Percentiles rank a stretch among this genome's conserved stretches.
Evolutionary conservation across 495 filamentous ascomycete species (phyloP).

Genomic region (Trichoderma gamsii): DNA sequence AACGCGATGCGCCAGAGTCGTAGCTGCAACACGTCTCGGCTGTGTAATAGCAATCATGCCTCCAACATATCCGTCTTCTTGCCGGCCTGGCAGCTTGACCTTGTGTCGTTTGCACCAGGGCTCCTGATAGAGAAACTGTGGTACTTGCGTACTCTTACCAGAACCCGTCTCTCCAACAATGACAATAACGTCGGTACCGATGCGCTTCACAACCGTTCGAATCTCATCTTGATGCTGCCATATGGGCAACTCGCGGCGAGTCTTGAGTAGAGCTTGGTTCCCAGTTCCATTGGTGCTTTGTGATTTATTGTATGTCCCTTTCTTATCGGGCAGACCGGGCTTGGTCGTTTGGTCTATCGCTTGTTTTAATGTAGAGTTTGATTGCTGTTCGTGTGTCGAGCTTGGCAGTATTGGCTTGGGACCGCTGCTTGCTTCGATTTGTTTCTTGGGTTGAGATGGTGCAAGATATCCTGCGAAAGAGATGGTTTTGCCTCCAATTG

Average conservation of each 20-base stretch:
- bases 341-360: neutral
- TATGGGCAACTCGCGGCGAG: slow-evolving; percentile 66
- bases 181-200: slow-evolving; percentile 64
- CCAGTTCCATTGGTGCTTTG: neutral
- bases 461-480: slow-evolving; percentile 16
- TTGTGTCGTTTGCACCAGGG: slow-evolving; percentile 64
- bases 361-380: neutral
- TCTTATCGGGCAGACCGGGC: neutral
- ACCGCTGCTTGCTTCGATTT: neutral
- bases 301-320: neutral
- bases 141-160: slow-evolving; percentile 95
- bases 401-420: neutral
- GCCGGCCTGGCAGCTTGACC: slow-evolving; percentile 34
- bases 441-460: neutral
- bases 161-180: slow-evolving; percentile 92
- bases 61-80: slow-evolving; percentile 53
- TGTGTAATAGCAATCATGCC: slow-evolving; percentile 95
- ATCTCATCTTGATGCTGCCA: slow-evolving; percentile 69
- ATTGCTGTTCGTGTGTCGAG: neutral
- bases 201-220: slow-evolving; percentile 50
- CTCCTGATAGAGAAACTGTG: slow-evolving; percentile 78
- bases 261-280: slow-evolving; percentile 21
- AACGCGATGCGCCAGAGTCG: slow-evolving; percentile 84
- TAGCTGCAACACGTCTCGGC: slow-evolving; percentile 87
- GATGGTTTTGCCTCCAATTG: slow-evolving; percentile 13